These are phyloP conservation scores for Nannochloropsis oceanica DNA, from an alignment of 108 stramenopile species.

Conservation along the genomic window DNA sequence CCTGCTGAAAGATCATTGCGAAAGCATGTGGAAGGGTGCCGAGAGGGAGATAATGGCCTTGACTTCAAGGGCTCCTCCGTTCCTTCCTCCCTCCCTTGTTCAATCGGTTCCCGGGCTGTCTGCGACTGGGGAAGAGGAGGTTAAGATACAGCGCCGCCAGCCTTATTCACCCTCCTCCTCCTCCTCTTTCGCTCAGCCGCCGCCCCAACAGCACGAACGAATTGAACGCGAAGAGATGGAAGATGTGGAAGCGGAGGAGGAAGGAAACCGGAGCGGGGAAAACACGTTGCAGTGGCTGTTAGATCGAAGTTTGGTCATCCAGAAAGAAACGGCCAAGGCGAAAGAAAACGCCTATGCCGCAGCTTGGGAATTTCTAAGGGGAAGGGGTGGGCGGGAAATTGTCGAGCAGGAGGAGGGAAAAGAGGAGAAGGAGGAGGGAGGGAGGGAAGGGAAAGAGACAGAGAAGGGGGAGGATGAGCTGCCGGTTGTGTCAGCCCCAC, in stretches of 20 bases:
- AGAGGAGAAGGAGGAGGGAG: background rate
- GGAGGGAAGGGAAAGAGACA: background rate
- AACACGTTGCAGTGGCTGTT: background rate
- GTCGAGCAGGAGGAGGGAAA: background rate
- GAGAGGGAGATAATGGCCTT: background rate
- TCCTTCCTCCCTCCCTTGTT: background rate
- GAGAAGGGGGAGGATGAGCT: background rate
- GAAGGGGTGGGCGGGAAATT: background rate
- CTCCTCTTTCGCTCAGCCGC: background rate
- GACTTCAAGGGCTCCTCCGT: background rate
- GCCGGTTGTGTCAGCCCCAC: background rate
- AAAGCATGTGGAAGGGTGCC: background rate
- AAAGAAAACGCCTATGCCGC: background rate
- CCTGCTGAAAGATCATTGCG: background rate
- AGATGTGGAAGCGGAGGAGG: background rate
- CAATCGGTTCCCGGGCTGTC: background rate
- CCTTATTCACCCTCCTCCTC: background rate
- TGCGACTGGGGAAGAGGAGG: background rate
- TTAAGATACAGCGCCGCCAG: background rate
- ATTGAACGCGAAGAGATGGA: background rate
- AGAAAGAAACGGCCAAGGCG: background rate
- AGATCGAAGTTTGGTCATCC: background rate
- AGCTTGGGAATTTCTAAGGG: background rate
- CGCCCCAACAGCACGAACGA: background rate
- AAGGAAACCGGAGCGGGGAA: background rate